Evolutionary conservation across 768 basidiomycete species (phyloP).

Genomic region (Butyriboletus loyo): DNA sequence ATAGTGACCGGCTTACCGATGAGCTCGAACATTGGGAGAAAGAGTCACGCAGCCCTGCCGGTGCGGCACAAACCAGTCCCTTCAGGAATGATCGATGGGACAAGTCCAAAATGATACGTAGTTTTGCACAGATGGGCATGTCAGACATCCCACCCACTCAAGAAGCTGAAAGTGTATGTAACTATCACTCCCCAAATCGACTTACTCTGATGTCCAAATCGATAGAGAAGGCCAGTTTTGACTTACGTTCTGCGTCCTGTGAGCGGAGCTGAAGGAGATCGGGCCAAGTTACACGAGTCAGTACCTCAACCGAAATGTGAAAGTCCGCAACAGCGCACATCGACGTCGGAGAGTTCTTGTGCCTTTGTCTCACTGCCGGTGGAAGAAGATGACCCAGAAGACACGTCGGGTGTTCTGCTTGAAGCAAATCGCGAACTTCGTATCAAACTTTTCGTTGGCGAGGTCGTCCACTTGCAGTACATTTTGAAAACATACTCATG

Average conservation of each 20-base stretch:
- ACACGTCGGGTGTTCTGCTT: slow-evolving; percentile 48
- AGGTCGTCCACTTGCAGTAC: slow-evolving; percentile 39
- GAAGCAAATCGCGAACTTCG: slow-evolving; percentile 68
- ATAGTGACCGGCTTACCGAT: slow-evolving; percentile 68
- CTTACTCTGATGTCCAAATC: background rate
- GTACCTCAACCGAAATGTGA: background rate
- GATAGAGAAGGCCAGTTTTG: slow-evolving; percentile 39
- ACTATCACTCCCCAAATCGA: background rate
- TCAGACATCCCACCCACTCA: slow-evolving; percentile 12
- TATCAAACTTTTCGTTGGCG: slow-evolving; percentile 69
- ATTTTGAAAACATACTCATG: background rate
- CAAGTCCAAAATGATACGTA: slow-evolving; percentile 70
- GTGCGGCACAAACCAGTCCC: slow-evolving; percentile 34
- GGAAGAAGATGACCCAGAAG: slow-evolving; percentile 16
- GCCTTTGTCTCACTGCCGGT: background rate
- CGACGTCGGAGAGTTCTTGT: slow-evolving; percentile 2
- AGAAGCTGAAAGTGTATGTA: slow-evolving; percentile 12
- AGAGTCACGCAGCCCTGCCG: slow-evolving; percentile 41
- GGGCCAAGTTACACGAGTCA: slow-evolving; percentile 37
- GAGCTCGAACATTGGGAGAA: slow-evolving; percentile 61
- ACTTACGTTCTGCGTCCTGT: slow-evolving; percentile 44
- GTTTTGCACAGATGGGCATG: slow-evolving; percentile 63
- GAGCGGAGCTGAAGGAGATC: slow-evolving; percentile 31
- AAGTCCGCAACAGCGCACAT: background rate
- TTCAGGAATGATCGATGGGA: slow-evolving; percentile 67